Percentiles rank a stretch among this genome's conserved stretches.
Conservation (phyloP, 2,329 filamentous ascomycete species). For the Herpotrichia juniperi region DNA sequence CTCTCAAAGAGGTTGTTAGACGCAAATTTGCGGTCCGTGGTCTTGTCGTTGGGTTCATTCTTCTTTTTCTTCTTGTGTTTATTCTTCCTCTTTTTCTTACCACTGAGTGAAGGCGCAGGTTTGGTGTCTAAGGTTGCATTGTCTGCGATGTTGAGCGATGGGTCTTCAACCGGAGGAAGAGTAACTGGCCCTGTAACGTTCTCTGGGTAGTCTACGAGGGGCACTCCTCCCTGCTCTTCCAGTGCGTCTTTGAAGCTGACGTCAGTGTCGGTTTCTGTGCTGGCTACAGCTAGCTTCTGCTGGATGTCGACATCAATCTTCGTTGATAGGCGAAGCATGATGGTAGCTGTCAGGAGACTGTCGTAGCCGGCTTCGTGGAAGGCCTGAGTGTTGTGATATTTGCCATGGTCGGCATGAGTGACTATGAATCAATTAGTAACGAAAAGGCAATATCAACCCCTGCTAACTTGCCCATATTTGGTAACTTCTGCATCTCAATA, state of each 20-base stretch:
- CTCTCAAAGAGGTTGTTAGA: slow-evolving; percentile 36
- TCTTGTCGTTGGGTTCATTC: slow-evolving; percentile 17
- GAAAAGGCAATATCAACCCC: neutral
- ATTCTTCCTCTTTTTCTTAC: slow-evolving; percentile 15
- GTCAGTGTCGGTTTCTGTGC: slow-evolving; percentile 5
- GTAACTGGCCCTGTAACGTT: slow-evolving; percentile 20
- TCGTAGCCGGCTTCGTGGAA: slow-evolving; percentile 70
- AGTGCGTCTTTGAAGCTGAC: slow-evolving; percentile 13
- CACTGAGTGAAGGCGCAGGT: neutral
- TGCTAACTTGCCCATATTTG: slow-evolving; percentile 45
- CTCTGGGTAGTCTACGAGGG: slow-evolving; percentile 21
- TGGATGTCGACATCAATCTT: slow-evolving; percentile 45
- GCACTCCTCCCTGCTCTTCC: slow-evolving; percentile 13
- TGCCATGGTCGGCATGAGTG: slow-evolving; percentile 36
- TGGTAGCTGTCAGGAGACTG: slow-evolving; percentile 64
- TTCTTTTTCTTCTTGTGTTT: slow-evolving; percentile 15
- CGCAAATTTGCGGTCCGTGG: slow-evolving; percentile 20
- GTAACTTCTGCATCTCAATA: slow-evolving; percentile 48
- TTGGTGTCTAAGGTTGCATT: neutral
- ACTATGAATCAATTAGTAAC: slow-evolving; percentile 5
- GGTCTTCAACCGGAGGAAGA: slow-evolving; percentile 17
- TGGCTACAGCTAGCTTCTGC: slow-evolving; percentile 36
- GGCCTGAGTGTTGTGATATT: slow-evolving; percentile 49
- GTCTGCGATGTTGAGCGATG: neutral
- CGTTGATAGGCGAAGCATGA: slow-evolving; percentile 62